Conservation (phyloP, 2,329 filamentous ascomycete genomes). For the Penicillium sp. region DNA sequence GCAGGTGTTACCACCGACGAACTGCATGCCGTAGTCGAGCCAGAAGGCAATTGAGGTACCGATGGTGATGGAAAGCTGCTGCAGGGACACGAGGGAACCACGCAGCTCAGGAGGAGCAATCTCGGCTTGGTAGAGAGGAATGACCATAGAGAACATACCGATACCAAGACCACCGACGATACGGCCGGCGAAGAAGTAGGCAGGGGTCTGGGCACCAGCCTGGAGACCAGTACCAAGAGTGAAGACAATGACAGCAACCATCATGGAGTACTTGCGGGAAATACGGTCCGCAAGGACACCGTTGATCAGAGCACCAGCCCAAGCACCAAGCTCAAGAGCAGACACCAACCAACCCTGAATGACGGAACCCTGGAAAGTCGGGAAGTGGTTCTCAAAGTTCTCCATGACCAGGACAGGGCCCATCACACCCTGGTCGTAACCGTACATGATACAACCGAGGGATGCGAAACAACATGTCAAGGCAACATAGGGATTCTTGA, state of each 20-base stretch:
- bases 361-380: slow-evolving; percentile 30
- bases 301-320: slow-evolving; percentile 32
- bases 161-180: slow-evolving; percentile 30
- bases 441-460: slow-evolving; percentile 35
- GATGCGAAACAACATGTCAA: slow-evolving; percentile 39
- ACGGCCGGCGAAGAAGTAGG: slow-evolving; percentile 30
- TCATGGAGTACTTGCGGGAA: slow-evolving; percentile 36
- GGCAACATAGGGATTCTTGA: slow-evolving; percentile 44
- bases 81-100: slow-evolving; percentile 64
- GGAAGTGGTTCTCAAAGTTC: slow-evolving; percentile 38
- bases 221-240: slow-evolving; percentile 31
- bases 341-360: slow-evolving; percentile 36
- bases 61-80: slow-evolving; percentile 63
- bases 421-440: slow-evolving; percentile 41
- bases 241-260: slow-evolving; percentile 35
- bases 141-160: slow-evolving; percentile 34
- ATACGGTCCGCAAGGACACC: slow-evolving; percentile 31
- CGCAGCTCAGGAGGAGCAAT: slow-evolving; percentile 62
- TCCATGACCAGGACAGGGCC: slow-evolving; percentile 37
- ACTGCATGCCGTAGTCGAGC: slow-evolving; percentile 55
- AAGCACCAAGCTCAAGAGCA: slow-evolving; percentile 38
- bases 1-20: slow-evolving; percentile 44
- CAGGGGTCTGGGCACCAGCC: slow-evolving; percentile 29
- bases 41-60: slow-evolving; percentile 57
- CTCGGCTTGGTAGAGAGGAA: slow-evolving; percentile 31